Evolutionary conservation across 2,329 filamentous ascomycete genomes (phyloP).

Genomic region (Xylaria sp.): DNA sequence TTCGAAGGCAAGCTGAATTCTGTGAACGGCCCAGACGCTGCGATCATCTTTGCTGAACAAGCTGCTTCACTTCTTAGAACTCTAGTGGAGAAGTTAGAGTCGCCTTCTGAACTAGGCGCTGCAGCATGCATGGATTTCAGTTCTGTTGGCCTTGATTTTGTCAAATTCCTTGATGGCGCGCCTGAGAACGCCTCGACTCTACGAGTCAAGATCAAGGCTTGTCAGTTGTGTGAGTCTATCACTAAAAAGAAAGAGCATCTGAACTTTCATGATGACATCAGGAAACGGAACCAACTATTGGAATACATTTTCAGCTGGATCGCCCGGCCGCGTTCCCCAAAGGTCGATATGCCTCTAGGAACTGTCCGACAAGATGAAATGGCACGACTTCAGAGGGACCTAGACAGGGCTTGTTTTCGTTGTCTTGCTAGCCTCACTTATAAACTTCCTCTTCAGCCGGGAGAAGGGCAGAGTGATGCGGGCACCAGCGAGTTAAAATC

Average conservation of each 20-base stretch:
- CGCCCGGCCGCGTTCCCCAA: constrained; percentile 66
- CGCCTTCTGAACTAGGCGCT: constrained; percentile 69
- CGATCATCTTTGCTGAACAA: constrained; percentile 75
- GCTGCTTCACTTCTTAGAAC: constrained; percentile 71
- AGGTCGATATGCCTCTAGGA: constrained; percentile 55
- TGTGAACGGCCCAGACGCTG: constrained; percentile 66
- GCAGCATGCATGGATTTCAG: constrained; percentile 73
- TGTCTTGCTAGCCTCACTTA: constrained; percentile 74
- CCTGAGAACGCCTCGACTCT: constrained; percentile 66
- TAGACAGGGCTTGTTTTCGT: constrained; percentile 73
- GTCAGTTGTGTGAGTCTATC: constrained; percentile 73
- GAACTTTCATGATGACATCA: constrained; percentile 74
- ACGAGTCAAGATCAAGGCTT: constrained; percentile 75
- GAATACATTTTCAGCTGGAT: constrained; percentile 78
- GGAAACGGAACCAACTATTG: constrained; percentile 74
- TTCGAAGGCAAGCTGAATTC: constrained; percentile 67
- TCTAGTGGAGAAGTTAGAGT: constrained; percentile 72
- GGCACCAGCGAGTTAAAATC: constrained; percentile 75
- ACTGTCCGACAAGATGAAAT: constrained; percentile 66
- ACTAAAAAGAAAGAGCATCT: constrained; percentile 74
- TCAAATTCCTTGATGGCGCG: constrained; percentile 71
- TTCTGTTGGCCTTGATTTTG: constrained; percentile 71
- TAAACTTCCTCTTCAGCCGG: constrained; percentile 72
- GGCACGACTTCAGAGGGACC: constrained; percentile 69
- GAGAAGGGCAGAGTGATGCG: constrained; percentile 72